These are phyloP conservation scores for Clarireedia sp. DNA, from an alignment of 2,329 filamentous ascomycete genomes.

Conservation along the genomic window DNA sequence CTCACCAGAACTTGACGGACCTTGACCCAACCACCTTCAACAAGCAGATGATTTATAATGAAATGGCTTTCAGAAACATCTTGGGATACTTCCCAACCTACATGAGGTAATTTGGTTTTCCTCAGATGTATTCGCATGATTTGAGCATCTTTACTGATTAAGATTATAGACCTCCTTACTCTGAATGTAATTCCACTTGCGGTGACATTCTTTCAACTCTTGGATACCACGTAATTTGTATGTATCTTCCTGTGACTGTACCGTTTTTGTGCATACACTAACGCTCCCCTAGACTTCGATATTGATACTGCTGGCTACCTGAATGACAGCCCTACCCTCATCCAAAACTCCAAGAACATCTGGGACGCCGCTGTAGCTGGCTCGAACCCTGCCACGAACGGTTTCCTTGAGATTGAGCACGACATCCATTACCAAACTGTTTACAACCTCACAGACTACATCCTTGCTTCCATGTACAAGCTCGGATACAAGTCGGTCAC, in stretches of 20 bases:
- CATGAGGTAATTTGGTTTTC: slow-evolving; percentile 29
- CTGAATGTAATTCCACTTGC: slow-evolving; percentile 35
- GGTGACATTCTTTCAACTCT: slow-evolving; percentile 32
- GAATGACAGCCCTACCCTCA: slow-evolving; percentile 34
- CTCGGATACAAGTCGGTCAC: slow-evolving; percentile 35
- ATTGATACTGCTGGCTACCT: slow-evolving; percentile 44
- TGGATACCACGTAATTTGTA: slow-evolving; percentile 40
- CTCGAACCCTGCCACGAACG: slow-evolving; percentile 14
- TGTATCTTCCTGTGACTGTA: neutral
- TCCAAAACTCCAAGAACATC: slow-evolving; percentile 41
- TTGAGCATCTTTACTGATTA: neutral
- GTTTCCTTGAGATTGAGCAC: slow-evolving; percentile 43
- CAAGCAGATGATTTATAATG: slow-evolving; percentile 44
- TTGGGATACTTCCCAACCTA: slow-evolving; percentile 49
- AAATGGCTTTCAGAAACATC: slow-evolving; percentile 48
- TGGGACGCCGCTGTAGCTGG: slow-evolving; percentile 20
- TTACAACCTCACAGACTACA: slow-evolving; percentile 31
- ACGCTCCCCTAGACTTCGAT: slow-evolving; percentile 25
- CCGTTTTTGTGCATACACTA: neutral
- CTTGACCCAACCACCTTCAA: slow-evolving; percentile 36
- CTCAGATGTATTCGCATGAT: neutral
- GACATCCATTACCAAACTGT: slow-evolving; percentile 33
- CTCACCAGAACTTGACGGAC: slow-evolving; percentile 40
- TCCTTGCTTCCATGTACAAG: slow-evolving; percentile 29
- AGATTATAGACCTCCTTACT: slow-evolving; percentile 33